These are phyloP conservation scores for Penicillium occitanis DNA, from an alignment of 2,329 filamentous ascomycete species.

Conservation along the genomic window DNA sequence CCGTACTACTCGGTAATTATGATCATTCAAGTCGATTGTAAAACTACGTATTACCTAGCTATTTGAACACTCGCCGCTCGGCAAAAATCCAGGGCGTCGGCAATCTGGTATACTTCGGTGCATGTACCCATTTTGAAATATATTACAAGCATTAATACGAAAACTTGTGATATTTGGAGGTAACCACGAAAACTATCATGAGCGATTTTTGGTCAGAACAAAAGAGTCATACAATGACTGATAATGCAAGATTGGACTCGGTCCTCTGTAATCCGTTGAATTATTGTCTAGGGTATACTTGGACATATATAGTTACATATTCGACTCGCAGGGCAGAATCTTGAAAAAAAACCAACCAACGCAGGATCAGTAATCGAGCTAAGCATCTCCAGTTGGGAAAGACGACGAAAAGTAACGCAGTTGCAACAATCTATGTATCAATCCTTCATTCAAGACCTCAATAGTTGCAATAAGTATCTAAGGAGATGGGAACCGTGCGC, in stretches of 20 bases:
- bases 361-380: neutral
- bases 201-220: neutral
- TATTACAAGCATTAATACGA: neutral
- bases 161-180: neutral
- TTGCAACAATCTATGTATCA: neutral
- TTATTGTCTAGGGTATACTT: neutral
- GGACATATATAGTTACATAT: neutral
- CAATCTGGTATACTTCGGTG: neutral
- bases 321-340: neutral
- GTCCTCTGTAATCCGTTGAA: conserved; percentile 1
- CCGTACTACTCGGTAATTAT: neutral
- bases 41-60: neutral
- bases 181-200: neutral
- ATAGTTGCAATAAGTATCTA: neutral
- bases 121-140: neutral
- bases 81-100: neutral
- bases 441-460: neutral
- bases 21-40: neutral
- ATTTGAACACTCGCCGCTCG: neutral
- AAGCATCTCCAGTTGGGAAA: neutral
- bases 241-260: neutral
- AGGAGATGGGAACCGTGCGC: neutral
- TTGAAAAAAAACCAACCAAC: neutral
- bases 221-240: neutral
- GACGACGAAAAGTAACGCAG: conserved; percentile 1